Evolutionary conservation across 164 flowering plant genomes (phyloP).

Genomic region (Sextonia rubra): DNA sequence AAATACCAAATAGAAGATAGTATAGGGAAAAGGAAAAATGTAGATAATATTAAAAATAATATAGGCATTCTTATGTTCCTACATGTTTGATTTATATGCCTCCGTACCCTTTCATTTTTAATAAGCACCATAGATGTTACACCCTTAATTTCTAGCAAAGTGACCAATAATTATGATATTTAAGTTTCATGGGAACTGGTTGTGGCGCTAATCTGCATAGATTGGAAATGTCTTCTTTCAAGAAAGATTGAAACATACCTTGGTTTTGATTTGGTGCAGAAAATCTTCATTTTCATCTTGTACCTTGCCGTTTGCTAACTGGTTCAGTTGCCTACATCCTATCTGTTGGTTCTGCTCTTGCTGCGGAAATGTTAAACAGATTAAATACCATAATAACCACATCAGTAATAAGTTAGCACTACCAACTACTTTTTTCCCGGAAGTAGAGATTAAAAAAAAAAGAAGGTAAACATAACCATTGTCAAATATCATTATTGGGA

Average conservation of each 20-base stretch:
- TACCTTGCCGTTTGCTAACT: conserved; percentile 22
- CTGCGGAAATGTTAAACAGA: conserved; percentile 7
- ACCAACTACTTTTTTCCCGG: neutral
- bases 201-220: neutral
- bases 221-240: neutral
- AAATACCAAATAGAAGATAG: neutral
- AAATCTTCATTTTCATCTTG: conserved; percentile 55
- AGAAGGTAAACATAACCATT: too few relatives aligned
- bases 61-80: too few relatives aligned
- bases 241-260: conserved; percentile 37
- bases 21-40: neutral
- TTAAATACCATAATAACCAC: conserved; percentile 1
- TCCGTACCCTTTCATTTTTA: too few relatives aligned
- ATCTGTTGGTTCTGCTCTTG: conserved; percentile 28
- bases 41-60: neutral
- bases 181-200: neutral
- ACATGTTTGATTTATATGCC: too few relatives aligned
- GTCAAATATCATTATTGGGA: too few relatives aligned
- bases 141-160: neutral
- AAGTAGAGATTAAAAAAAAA: neutral
- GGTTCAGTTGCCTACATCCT: conserved; percentile 27
- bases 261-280: conserved; percentile 67
- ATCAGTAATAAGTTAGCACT: neutral
- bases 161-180: neutral
- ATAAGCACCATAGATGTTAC: neutral